Percentiles rank a stretch among this genome's conserved stretches.
phyloP scores from a whole-genome alignment of 1,284 basidiomycete genomes.

The Austroboletus niveus region DNA sequence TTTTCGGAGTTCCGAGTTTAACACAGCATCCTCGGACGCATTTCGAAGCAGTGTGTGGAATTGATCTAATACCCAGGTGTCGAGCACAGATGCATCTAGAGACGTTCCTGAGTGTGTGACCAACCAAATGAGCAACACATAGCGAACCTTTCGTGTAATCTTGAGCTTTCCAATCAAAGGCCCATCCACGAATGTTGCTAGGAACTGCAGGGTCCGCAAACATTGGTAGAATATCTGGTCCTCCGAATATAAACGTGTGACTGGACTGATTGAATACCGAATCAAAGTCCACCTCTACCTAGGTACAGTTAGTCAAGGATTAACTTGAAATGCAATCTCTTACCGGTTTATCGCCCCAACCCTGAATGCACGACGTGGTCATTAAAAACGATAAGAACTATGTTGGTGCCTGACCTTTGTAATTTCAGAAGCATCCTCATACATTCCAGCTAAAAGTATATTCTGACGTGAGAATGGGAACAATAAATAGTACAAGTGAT shows the following conservation, averaged over 20 bases:
- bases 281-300: conserved; percentile 74
- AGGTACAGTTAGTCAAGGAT: conserved; percentile 7
- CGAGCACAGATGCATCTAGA: conserved; percentile 75
- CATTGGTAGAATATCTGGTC: conserved; percentile 90
- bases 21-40: conserved; percentile 48
- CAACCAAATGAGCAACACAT: not conserved
- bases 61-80: conserved; percentile 78
- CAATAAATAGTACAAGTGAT: no score
- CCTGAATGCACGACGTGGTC: conserved; percentile 41
- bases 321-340: conserved; percentile 11
- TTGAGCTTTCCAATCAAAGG: conserved; percentile 76
- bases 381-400: conserved; percentile 2
- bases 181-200: conserved; percentile 74
- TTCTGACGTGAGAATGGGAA: conserved; percentile 10
- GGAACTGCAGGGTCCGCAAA: conserved; percentile 73
- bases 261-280: conserved; percentile 86
- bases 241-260: conserved; percentile 81
- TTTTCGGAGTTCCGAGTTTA: conserved; percentile 52
- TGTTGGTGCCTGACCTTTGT: conserved; percentile 57
- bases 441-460: conserved; percentile 60
- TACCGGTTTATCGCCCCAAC: conserved; percentile 90
- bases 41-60: conserved; percentile 61
- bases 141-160: conserved; percentile 77
- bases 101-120: not conserved
- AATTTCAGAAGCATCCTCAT: conserved; percentile 90